Conservation (phyloP, 306 rosid genomes). For the Psophocarpus tetragonolobus region DNA sequence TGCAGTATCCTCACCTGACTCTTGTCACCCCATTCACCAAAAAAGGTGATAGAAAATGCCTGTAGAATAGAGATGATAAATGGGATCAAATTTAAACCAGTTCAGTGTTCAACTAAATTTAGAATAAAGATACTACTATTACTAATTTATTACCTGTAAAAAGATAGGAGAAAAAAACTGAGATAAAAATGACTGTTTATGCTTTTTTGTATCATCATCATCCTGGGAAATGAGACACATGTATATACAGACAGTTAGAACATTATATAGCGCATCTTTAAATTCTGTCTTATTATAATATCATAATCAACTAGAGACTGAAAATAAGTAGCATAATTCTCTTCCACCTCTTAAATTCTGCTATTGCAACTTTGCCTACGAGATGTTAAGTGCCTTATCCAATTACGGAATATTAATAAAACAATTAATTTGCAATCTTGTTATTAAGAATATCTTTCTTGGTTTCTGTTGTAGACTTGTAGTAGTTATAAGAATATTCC, state of each 20-base stretch:
- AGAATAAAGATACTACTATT: neutral
- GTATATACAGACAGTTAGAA: slow-evolving; percentile 9
- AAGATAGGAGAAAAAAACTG: slow-evolving; percentile 81
- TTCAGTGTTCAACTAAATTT: slow-evolving; percentile 12
- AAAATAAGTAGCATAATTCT: slow-evolving; percentile 8
- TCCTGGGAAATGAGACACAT: slow-evolving; percentile 49
- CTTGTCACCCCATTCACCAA: slow-evolving; percentile 99
- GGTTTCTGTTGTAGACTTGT: neutral
- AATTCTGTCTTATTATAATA: slow-evolving; percentile 2
- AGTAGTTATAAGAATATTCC: slow-evolving; percentile 6
- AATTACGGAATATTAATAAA: neutral
- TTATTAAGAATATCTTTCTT: neutral
- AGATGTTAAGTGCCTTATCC: neutral
- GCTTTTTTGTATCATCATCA: slow-evolving; percentile 65
- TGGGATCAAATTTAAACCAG: slow-evolving; percentile 22
- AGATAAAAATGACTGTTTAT: slow-evolving; percentile 56
- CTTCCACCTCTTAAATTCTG: neutral
- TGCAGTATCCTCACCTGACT: slow-evolving; percentile 76
- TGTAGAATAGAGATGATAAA: slow-evolving; percentile 39
- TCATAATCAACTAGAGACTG: slow-evolving; percentile 11
- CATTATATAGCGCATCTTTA: neutral
- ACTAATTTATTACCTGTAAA: slow-evolving; percentile 58
- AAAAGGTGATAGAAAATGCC: slow-evolving; percentile 94
- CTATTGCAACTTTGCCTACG: neutral
- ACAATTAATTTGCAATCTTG: neutral